These are phyloP conservation scores for Epithele typhae DNA, from an alignment of 768 basidiomycete species.

Conservation along the genomic window DNA sequence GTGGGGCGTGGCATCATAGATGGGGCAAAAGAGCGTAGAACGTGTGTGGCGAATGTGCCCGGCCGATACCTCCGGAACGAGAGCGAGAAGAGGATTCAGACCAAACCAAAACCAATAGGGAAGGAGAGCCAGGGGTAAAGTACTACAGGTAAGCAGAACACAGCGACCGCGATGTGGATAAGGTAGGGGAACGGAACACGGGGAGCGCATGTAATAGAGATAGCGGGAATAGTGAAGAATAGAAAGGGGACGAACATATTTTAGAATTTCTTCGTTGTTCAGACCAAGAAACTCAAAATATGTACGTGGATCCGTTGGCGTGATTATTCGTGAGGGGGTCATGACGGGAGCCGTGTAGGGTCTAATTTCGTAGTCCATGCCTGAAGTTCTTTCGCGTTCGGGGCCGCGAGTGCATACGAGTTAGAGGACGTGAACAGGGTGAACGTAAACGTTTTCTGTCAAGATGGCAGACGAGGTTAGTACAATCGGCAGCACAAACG, in stretches of 20 bases:
- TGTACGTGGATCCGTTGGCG: slow-evolving; percentile 3
- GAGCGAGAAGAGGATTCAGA: neutral
- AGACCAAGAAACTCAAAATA: too few species aligned
- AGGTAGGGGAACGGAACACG: neutral
- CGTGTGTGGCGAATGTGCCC: slow-evolving; percentile 9
- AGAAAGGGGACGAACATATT: too few species aligned
- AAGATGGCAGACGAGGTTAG: neutral
- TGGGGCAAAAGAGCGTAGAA: slow-evolving; percentile 15
- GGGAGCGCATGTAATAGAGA: neutral
- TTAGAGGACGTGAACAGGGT: slow-evolving; percentile 91
- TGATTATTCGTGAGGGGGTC: slow-evolving; percentile 6
- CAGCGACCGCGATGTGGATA: slow-evolving; percentile 7
- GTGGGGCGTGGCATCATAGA: too few species aligned
- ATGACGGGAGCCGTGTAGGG: slow-evolving; percentile 53
- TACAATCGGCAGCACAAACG: neutral
- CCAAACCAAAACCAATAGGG: neutral
- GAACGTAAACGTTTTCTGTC: slow-evolving; percentile 80
- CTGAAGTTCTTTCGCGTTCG: slow-evolving; percentile 75
- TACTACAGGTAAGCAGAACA: slow-evolving; percentile 16
- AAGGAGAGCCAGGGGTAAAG: too few species aligned
- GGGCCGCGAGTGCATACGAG: slow-evolving; percentile 84
- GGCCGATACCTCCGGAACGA: neutral
- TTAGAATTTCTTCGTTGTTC: too few species aligned
- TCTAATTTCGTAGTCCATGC: slow-evolving; percentile 85
- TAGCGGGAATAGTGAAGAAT: slow-evolving; percentile 5